These are phyloP conservation scores for Entonaema liquescens DNA, from an alignment of 495 filamentous ascomycete species.

Conservation along the genomic window DNA sequence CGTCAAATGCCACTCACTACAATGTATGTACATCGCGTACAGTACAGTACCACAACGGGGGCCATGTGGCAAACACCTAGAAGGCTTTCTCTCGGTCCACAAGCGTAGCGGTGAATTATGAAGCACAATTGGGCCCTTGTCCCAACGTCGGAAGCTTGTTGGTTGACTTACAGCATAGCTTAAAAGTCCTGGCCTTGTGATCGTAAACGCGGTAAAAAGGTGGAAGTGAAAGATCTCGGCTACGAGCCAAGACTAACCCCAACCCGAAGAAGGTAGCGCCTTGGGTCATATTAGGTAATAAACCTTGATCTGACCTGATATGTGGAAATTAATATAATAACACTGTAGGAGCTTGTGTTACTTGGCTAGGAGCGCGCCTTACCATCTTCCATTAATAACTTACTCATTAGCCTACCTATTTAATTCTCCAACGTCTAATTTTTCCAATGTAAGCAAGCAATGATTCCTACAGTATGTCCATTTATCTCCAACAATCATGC, in stretches of 20 bases:
- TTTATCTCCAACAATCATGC: not conserved
- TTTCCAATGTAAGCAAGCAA: not conserved
- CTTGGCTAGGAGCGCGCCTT: too few species aligned
- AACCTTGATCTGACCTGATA: not conserved
- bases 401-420: not conserved
- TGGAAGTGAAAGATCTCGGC: slow-evolving; percentile 1
- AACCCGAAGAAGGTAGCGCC: slow-evolving; percentile 8
- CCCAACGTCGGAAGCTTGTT: slow-evolving; percentile 16
- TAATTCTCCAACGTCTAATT: not conserved
- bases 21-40: slow-evolving; percentile 1
- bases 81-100: not conserved
- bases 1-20: slow-evolving; percentile 10
- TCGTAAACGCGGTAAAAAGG: not conserved
- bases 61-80: slow-evolving; percentile 33
- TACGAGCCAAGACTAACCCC: slow-evolving; percentile 3
- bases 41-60: not conserved
- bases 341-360: not conserved
- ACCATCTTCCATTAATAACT: not conserved
- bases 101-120: not conserved
- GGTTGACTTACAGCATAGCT: slow-evolving; percentile 6
- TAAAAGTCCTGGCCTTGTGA: not conserved
- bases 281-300: slow-evolving; percentile 31
- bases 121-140: slow-evolving; percentile 3
- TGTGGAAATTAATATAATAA: not conserved
- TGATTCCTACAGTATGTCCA: not conserved